These are phyloP conservation scores for Suhomyces ambrosiae DNA, from an alignment of 1,139 yeast genomes.

Conservation along the genomic window DNA sequence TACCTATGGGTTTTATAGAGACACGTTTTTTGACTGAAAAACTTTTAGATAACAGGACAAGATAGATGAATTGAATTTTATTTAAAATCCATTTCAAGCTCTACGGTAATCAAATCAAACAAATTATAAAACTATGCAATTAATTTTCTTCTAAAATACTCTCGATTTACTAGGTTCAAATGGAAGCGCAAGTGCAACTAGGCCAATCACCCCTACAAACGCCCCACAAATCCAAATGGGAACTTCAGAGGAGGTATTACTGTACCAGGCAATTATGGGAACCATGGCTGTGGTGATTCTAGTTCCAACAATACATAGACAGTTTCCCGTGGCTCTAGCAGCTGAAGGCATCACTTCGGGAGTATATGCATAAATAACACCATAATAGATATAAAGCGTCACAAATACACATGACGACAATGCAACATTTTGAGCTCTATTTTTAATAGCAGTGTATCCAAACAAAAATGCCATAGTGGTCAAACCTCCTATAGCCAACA, in stretches of 20 bases:
- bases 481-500: constrained; percentile 56
- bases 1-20: too few relatives aligned
- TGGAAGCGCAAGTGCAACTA: constrained; percentile 47
- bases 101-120: too few relatives aligned
- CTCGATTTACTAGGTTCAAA: constrained; percentile 43
- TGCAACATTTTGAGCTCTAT: constrained; percentile 53
- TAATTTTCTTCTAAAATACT: constrained; percentile 16
- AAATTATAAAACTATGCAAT: too few relatives aligned
- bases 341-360: constrained; percentile 61
- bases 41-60: too few relatives aligned
- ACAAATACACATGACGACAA: constrained; percentile 54
- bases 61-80: too few relatives aligned
- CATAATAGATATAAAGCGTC: constrained; percentile 54
- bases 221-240: constrained; percentile 67
- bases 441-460: constrained; percentile 57
- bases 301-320: constrained; percentile 48
- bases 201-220: constrained; percentile 46
- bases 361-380: constrained; percentile 57
- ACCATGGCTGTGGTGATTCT: constrained; percentile 53
- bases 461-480: constrained; percentile 56
- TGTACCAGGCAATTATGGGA: constrained; percentile 54
- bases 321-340: constrained; percentile 59
- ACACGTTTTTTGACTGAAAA: too few relatives aligned
- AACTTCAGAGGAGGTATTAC: constrained; percentile 43
- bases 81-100: too few relatives aligned